These are phyloP conservation scores for Carex scoparia DNA, from an alignment of 176 grass and related monocot species.

Conservation along the genomic window DNA sequence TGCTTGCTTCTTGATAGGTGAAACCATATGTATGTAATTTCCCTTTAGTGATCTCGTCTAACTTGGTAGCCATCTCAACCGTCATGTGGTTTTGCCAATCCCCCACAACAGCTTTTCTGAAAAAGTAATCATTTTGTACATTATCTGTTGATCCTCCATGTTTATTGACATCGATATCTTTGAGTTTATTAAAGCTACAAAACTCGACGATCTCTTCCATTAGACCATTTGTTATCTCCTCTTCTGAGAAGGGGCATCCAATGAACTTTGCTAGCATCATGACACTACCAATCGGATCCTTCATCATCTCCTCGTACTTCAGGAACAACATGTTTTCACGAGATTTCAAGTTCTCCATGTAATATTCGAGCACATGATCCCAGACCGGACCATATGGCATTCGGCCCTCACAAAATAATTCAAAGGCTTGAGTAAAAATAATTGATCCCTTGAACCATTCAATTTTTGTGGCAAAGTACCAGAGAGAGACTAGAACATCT, in stretches of 20 bases:
- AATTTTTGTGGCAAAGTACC: neutral
- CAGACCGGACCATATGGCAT: neutral
- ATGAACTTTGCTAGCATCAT: neutral
- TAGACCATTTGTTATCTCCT: neutral
- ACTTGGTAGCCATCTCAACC: neutral
- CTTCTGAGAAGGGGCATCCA: neutral
- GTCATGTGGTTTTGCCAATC: neutral
- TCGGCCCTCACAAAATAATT: neutral
- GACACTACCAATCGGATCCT: neutral
- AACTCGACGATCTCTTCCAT: neutral
- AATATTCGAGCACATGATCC: conserved; percentile 14
- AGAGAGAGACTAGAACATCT: neutral
- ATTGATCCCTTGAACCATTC: neutral
- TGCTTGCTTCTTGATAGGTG: neutral
- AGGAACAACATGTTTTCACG: conserved; percentile 12
- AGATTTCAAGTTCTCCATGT: neutral
- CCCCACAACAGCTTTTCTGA: neutral
- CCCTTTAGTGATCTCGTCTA: neutral
- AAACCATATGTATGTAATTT: neutral
- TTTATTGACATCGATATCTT: neutral
- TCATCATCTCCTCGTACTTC: conserved; percentile 23
- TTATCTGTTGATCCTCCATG: neutral
- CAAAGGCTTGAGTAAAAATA: neutral
- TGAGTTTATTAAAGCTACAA: neutral
- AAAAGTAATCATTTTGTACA: neutral